Conservation (phyloP, 2,329 filamentous ascomycete genomes). For the Exophiala aquamarina region DNA sequence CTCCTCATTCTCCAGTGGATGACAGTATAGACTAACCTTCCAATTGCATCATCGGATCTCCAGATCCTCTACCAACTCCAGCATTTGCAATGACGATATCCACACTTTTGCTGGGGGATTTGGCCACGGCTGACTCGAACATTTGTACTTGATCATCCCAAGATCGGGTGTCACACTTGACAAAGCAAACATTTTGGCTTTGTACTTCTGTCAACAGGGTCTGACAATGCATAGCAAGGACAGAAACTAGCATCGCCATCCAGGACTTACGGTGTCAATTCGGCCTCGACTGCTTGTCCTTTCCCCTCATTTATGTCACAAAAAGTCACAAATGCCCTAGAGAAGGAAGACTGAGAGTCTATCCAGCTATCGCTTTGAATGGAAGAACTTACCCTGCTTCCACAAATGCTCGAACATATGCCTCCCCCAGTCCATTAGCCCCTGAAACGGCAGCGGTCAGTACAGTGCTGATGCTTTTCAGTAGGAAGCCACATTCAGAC, state of each 20-base stretch:
- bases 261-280: conserved; percentile 10
- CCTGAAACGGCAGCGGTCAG: conserved; percentile 6
- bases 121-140: conserved; percentile 41
- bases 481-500: not conserved
- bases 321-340: conserved; percentile 41
- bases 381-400: conserved; percentile 30
- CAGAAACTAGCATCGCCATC: no score
- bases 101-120: conserved; percentile 40
- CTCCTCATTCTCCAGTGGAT: conserved; percentile 18
- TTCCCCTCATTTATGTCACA: conserved; percentile 27
- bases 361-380: not conserved
- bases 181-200: conserved; percentile 28
- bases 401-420: conserved; percentile 38
- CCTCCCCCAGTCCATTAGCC: conserved; percentile 40
- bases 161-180: conserved; percentile 43
- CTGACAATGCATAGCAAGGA: no score
- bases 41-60: conserved; percentile 42
- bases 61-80: conserved; percentile 37
- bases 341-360: not conserved
- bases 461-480: no score
- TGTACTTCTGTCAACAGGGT: no score
- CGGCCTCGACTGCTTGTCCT: conserved; percentile 8
- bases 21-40: conserved; percentile 33
- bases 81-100: conserved; percentile 52
- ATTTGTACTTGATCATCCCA: conserved; percentile 46